phyloP scores from a whole-genome alignment of 331 rosid genomes.

The Acacia pycnantha region DNA sequence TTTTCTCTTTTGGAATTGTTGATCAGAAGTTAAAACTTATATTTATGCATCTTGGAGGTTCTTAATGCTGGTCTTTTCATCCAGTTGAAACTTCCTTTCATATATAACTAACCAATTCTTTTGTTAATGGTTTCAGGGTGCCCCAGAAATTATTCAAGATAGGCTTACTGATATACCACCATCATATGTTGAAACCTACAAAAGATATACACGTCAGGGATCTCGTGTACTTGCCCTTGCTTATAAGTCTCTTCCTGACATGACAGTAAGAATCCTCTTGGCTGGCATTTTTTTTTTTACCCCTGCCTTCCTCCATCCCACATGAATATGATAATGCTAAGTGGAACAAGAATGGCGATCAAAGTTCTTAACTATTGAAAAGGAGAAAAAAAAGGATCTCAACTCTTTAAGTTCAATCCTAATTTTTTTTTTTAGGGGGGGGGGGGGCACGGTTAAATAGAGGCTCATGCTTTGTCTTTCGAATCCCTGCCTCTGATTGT shows the following conservation, averaged over 20 bases:
- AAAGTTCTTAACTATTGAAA: neutral
- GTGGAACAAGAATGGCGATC: neutral
- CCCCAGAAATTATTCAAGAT: conserved; percentile 95
- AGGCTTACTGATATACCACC: conserved; percentile 79
- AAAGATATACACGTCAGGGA: conserved; percentile 91
- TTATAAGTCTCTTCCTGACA: conserved; percentile 86
- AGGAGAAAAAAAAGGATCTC: neutral
- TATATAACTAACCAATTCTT: conserved; percentile 3
- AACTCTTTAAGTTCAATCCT: neutral
- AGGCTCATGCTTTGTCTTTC: conserved; percentile 4
- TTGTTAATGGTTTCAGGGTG: conserved; percentile 73
- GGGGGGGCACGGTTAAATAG: neutral
- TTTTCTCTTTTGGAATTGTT: neutral
- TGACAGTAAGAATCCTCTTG: conserved; percentile 73
- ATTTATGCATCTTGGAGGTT: neutral
- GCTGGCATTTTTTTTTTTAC: neutral
- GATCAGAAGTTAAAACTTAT: neutral
- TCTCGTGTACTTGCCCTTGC: conserved; percentile 99
- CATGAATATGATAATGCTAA: conserved; percentile 4
- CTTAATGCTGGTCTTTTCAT: conserved; percentile 7
- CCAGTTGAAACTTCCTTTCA: neutral
- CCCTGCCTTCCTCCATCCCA: neutral
- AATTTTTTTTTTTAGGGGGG: too few relatives aligned
- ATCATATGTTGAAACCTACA: conserved; percentile 83
- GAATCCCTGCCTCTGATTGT: conserved; percentile 10